Conservation (phyloP, 2,329 filamentous ascomycete species). For the Fusarium clavum region DNA sequence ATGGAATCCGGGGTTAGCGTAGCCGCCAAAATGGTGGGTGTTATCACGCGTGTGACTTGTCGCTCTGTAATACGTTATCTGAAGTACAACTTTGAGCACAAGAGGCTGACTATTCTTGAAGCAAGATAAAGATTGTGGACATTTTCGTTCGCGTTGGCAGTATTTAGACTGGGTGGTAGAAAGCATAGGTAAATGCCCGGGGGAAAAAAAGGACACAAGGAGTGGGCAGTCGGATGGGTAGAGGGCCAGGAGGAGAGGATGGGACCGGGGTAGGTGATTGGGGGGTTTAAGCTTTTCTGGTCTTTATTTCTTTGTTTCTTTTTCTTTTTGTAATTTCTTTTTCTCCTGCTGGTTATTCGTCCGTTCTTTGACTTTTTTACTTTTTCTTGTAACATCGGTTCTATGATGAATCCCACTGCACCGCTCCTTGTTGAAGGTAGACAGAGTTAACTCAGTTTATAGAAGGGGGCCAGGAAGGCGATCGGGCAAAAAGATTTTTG, state of each 20-base stretch:
- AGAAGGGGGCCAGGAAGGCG: not conserved
- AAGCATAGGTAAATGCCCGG: no score
- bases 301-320: no score
- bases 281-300: no score
- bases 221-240: not conserved
- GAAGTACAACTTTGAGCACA: no score
- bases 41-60: not conserved
- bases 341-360: no score
- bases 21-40: not conserved
- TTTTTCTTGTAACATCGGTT: not conserved
- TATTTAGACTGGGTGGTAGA: not conserved
- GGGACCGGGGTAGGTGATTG: no score
- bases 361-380: not conserved
- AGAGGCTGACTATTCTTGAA: not conserved
- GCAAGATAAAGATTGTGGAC: accelerated
- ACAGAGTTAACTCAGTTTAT: not conserved
- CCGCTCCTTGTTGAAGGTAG: not conserved
- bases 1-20: conserved; percentile 9
- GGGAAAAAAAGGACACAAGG: not conserved
- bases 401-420: not conserved
- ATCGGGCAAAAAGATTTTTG: no score
- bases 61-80: not conserved
- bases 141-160: not conserved
- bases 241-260: not conserved
- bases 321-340: no score